Percentiles rank a stretch among this genome's conserved stretches.
Conservation (phyloP, 345 rosid species). For the Mercurialis annua region DNA sequence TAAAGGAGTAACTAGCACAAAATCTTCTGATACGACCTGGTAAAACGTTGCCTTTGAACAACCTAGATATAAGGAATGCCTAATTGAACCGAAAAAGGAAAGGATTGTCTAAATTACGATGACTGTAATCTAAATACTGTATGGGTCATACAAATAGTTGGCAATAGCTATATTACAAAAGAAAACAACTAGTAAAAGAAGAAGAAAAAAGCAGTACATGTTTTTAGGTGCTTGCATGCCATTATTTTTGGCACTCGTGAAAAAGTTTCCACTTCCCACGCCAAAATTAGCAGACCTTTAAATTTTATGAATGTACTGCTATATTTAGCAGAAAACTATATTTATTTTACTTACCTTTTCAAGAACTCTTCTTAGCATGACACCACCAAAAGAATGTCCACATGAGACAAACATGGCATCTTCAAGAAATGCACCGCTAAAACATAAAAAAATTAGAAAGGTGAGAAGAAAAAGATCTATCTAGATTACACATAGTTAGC, state of each 20-base stretch:
- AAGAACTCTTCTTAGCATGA: conserved; percentile 83
- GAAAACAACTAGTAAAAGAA: background rate
- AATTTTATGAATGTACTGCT: background rate
- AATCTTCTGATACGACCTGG: no score
- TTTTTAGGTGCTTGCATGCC: background rate
- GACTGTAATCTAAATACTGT: background rate
- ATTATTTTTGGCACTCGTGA: conserved; percentile 8
- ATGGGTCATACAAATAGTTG: background rate
- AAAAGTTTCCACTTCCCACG: background rate
- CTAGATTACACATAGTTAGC: conserved; percentile 6
- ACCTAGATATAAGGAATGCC: no score
- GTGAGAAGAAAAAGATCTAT: background rate
- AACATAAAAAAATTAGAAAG: conserved; percentile 23
- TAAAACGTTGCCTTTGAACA: no score
- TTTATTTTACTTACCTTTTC: conserved; percentile 57
- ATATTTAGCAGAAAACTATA: background rate
- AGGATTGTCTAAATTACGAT: background rate
- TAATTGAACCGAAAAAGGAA: background rate
- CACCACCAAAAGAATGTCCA: conserved; percentile 98
- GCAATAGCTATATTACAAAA: background rate
- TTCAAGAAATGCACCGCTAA: conserved; percentile 93
- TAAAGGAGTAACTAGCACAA: background rate
- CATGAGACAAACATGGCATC: conserved; percentile 92
- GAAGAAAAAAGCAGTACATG: background rate
- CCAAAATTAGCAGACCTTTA: background rate